These are phyloP conservation scores for Imleria badia DNA, from an alignment of 768 basidiomycete species.

Conservation along the genomic window DNA sequence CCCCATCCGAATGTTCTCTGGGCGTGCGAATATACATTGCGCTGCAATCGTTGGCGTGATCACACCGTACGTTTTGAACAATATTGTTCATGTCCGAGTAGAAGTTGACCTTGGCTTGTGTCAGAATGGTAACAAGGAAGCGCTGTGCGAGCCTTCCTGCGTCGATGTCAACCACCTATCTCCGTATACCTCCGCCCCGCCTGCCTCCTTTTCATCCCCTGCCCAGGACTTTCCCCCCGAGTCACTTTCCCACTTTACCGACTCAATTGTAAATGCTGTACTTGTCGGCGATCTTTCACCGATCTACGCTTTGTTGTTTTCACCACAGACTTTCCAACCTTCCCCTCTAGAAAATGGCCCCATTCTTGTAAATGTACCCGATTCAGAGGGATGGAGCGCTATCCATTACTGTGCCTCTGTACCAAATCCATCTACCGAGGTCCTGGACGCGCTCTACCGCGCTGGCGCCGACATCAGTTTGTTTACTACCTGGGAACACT, in stretches of 20 bases:
- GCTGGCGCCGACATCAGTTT: slow-evolving; percentile 75
- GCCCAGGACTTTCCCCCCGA: slow-evolving; percentile 38
- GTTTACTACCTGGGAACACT: slow-evolving; percentile 63
- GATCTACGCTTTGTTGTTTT: slow-evolving; percentile 56
- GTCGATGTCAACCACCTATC: slow-evolving; percentile 26
- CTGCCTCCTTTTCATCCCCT: slow-evolving; percentile 31
- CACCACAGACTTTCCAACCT: slow-evolving; percentile 43
- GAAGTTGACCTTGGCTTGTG: background rate
- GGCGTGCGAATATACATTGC: slow-evolving; percentile 66
- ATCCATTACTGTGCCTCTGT: slow-evolving; percentile 68
- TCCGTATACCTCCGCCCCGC: slow-evolving; percentile 21
- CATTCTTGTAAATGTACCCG: slow-evolving; percentile 66
- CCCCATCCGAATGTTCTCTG: slow-evolving; percentile 63
- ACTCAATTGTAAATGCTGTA: slow-evolving; percentile 56
- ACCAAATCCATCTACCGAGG: slow-evolving; percentile 53
- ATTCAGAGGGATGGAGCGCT: slow-evolving; percentile 68
- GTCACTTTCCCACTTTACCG: slow-evolving; percentile 43
- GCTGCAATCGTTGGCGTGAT: slow-evolving; percentile 60
- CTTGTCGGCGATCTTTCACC: slow-evolving; percentile 48
- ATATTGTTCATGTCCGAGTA: background rate
- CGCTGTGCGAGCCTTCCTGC: slow-evolving; percentile 24
- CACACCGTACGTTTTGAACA: slow-evolving; percentile 43
- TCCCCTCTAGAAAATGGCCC: slow-evolving; percentile 39
- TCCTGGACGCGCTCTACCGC: slow-evolving; percentile 69
- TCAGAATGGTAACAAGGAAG: slow-evolving; percentile 34